Conservation (phyloP, 352 stramenopile species). For the Thalassiosira mediterranea region DNA sequence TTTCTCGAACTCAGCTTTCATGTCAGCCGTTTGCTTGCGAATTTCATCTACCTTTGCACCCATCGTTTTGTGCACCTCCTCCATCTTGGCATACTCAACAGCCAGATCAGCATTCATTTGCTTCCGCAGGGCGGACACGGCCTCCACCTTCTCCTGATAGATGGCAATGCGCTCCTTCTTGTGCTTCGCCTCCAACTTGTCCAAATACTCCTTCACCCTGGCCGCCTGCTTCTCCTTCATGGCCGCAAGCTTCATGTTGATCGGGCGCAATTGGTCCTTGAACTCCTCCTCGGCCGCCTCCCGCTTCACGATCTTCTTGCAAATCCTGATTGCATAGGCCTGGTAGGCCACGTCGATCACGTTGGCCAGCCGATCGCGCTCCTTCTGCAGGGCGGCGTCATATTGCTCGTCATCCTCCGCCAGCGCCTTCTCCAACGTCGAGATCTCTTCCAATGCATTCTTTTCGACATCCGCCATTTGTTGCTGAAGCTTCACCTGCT, state of each 20-base stretch:
- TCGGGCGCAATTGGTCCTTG: constrained; percentile 11
- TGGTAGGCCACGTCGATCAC: constrained; percentile 28
- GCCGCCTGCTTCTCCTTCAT: constrained; percentile 18
- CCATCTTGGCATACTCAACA: constrained; percentile 39
- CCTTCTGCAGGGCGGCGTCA: constrained; percentile 12
- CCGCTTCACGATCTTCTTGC: constrained; percentile 23
- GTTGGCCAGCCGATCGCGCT: constrained; percentile 26
- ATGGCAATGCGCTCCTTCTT: constrained; percentile 44
- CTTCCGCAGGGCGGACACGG: constrained; percentile 21
- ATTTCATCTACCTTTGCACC: constrained; percentile 29
- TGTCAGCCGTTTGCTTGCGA: constrained; percentile 13
- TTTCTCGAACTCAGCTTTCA: constrained; percentile 34
- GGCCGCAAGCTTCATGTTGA: constrained; percentile 13
- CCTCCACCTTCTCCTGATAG: constrained; percentile 46
- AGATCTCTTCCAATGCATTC: constrained; percentile 36
- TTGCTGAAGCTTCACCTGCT: constrained; percentile 33
- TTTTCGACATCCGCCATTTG: constrained; percentile 38
- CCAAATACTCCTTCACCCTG: constrained; percentile 32
- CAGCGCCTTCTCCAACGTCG: constrained; percentile 22
- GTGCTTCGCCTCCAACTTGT: constrained; percentile 39
- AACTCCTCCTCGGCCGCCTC: constrained; percentile 30
- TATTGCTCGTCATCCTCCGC: constrained; percentile 30
- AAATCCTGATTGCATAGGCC: constrained; percentile 21
- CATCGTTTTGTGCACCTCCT: constrained; percentile 32
- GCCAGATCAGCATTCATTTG: constrained; percentile 35